Base-by-base conservation (phyloP, 164 flowering plant species). In the Vitis riparia region DNA sequence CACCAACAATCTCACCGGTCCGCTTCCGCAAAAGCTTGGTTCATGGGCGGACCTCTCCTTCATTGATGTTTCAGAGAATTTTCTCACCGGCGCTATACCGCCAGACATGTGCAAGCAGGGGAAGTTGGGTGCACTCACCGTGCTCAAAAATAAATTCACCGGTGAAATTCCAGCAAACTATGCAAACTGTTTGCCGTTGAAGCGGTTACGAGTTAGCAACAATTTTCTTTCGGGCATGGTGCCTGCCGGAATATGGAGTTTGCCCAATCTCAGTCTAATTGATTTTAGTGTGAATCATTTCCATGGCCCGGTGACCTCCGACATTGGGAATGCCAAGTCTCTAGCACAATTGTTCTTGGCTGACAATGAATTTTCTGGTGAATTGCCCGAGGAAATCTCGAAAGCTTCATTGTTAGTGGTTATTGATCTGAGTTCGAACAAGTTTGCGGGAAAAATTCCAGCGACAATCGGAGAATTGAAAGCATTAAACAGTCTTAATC, bases 221-320 rank as follows among this genome's bases (percentile, higher is more conserved):
- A 87, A 87, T 57, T 76, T 81, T 6, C 83, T 87, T 16, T 82
- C 87, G 0, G 91, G 89, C 23, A 2, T 8, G 7, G 79, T 87
- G 29, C 91, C 89, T 32, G 72, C 71, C 4, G 87, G 86, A 12
- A 74, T 87, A 11, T 85, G 88, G 89, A 53, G 84, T 12, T 63
- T 87, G 82, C 88, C 91, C 0, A 75, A 78, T 30, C 49, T 82
- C 1, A 12, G 0, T 5, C 57, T 82, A 1, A 71, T 87, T 32
- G 89, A 87, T 73, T 71, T 86, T 12, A 30, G 72, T 10, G 58
- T 56, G 66, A 83, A 83, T 68, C 73, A 51, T 9, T 74, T 83
- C 61, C 78, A 83, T 67, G 86, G 84, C 49, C 73, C 69, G 0
- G 49, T 83, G 55, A 13, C 74, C 9, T 49, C 67, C 2, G 73